phyloP scores from a whole-genome alignment of 768 basidiomycete species.

The Pleurotus sapidus region DNA sequence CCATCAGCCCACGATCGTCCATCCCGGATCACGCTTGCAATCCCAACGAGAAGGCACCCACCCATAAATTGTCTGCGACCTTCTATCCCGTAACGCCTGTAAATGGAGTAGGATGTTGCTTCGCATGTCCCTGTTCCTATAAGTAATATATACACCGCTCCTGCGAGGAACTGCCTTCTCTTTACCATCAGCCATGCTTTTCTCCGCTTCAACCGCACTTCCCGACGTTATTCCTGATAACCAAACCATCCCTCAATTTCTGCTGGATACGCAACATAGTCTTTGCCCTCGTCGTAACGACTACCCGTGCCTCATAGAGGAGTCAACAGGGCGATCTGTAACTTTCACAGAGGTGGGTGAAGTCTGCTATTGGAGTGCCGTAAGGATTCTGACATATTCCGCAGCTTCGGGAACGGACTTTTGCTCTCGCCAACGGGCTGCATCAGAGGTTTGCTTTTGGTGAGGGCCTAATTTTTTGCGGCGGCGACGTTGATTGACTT shows the following conservation, averaged over 20 bases:
- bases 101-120: constrained; percentile 8
- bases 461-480: constrained; percentile 16
- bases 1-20: constrained; percentile 6
- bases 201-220: constrained; percentile 21
- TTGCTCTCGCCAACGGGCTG: constrained; percentile 38
- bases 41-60: constrained; percentile 1
- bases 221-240: constrained; percentile 49
- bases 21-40: constrained; percentile 5
- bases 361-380: not conserved
- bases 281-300: constrained; percentile 34
- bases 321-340: constrained; percentile 38
- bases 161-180: not conserved
- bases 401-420: constrained; percentile 37
- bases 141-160: not conserved
- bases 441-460: constrained; percentile 31
- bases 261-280: constrained; percentile 47
- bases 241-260: constrained; percentile 54
- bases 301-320: constrained; percentile 51
- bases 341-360: constrained; percentile 36
- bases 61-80: not conserved
- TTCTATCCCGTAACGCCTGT: constrained; percentile 8
- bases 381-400: constrained; percentile 7
- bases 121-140: constrained; percentile 7
- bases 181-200: constrained; percentile 21
- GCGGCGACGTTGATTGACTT: not conserved